Conservation (phyloP, 2,329 filamentous ascomycete genomes). For the Aspergillus tanneri region DNA sequence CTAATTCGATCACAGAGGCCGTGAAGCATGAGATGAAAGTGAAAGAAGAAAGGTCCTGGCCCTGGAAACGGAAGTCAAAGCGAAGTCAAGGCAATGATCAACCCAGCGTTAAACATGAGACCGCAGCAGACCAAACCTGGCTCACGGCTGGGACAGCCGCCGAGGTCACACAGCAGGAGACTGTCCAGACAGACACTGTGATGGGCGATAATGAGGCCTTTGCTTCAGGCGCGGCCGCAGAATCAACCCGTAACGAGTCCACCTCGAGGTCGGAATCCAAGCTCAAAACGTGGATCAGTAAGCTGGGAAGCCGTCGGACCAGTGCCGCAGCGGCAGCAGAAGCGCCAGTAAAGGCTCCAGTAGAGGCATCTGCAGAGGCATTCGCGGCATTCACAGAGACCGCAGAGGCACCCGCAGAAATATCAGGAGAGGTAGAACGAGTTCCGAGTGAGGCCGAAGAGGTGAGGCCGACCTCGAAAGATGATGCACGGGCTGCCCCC, state of each 20-base stretch:
- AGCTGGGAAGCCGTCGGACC: slow-evolving; percentile 28
- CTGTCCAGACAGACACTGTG: slow-evolving; percentile 5
- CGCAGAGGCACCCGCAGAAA: neutral
- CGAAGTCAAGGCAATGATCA: slow-evolving; percentile 18
- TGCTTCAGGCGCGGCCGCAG: slow-evolving; percentile 7
- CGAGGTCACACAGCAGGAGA: slow-evolving; percentile 11
- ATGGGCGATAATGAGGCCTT: slow-evolving; percentile 3
- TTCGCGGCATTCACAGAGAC: too few species aligned
- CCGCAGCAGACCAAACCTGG: neutral
- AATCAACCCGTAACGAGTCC: slow-evolving; percentile 9
- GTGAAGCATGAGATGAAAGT: slow-evolving; percentile 21
- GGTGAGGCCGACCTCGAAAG: neutral
- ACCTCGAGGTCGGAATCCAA: slow-evolving; percentile 28
- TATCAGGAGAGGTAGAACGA: neutral
- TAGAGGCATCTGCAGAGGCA: neutral
- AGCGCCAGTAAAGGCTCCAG: neutral
- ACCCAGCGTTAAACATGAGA: slow-evolving; percentile 4
- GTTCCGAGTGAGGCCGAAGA: neutral
- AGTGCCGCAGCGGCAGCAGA: slow-evolving; percentile 23
- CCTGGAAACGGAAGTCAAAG: slow-evolving; percentile 31
- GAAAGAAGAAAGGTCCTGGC: slow-evolving; percentile 27
- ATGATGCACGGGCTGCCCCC: slow-evolving; percentile 24
- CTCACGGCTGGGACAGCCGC: slow-evolving; percentile 1
- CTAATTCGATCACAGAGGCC: slow-evolving; percentile 14
- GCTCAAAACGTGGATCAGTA: slow-evolving; percentile 37